Conservation (phyloP, 139 green algal genomes). For the Pleodorina starrii region DNA sequence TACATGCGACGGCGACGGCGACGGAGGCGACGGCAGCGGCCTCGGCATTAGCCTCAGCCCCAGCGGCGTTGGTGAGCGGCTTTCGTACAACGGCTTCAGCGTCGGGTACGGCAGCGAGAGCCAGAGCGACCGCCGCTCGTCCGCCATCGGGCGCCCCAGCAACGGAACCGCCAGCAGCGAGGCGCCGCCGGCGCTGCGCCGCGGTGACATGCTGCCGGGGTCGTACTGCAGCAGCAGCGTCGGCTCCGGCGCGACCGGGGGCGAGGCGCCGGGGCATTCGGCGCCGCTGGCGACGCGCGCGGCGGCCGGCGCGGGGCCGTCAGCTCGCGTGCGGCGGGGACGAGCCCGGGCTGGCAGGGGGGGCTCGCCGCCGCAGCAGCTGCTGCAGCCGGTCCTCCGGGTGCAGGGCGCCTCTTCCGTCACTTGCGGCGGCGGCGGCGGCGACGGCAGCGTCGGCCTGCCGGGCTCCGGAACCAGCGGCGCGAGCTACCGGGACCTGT, state of each 20-base stretch:
- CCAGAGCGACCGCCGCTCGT: neutral
- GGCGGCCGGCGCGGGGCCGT: neutral
- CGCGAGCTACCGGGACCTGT: neutral
- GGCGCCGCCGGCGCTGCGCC: neutral
- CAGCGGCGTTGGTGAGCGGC: neutral
- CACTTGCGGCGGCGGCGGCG: neutral
- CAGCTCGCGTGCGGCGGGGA: no score
- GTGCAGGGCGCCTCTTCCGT: neutral
- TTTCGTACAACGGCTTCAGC: neutral
- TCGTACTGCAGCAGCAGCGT: slow-evolving; percentile 1
- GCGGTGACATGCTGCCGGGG: neutral
- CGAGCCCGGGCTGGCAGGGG: neutral
- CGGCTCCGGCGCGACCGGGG: neutral
- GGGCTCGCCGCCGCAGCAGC: neutral
- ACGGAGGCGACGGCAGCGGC: neutral
- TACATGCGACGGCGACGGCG: neutral
- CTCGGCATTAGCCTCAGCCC: no score
- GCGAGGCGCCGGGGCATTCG: neutral
- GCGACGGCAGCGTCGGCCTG: neutral
- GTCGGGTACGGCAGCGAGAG: neutral
- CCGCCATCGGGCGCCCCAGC: neutral
- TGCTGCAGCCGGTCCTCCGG: neutral
- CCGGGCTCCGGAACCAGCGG: neutral
- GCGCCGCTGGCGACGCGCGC: neutral
- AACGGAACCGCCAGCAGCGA: neutral